Conservation (phyloP, 1,284 basidiomycete species). For the Anthracocystis walkeri region DNA sequence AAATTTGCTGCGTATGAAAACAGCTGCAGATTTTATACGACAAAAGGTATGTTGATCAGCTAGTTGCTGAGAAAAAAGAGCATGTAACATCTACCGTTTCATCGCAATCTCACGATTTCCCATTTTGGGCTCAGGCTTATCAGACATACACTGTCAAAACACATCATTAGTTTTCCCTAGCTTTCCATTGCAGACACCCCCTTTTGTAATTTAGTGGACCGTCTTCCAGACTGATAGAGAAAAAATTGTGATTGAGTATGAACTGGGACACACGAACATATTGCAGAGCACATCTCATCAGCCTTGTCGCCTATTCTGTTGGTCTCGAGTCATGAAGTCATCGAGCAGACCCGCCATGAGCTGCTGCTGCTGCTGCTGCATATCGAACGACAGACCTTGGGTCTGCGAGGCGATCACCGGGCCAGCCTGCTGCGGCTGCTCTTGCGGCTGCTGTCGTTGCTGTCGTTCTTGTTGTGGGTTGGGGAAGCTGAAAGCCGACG, state of each 20-base stretch:
- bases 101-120: conserved; percentile 3
- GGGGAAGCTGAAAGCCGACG: neutral
- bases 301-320: neutral
- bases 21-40: neutral
- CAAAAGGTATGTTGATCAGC: neutral
- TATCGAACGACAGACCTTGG: neutral
- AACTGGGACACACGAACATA: neutral
- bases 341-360: conserved; percentile 18
- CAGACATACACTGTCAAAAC: too few relatives aligned
- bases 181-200: too few relatives aligned
- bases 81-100: neutral
- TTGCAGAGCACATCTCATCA: neutral
- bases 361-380: conserved; percentile 13
- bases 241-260: neutral
- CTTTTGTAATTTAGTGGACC: too few relatives aligned
- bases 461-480: neutral
- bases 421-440: conserved; percentile 10
- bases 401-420: neutral
- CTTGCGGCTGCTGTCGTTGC: neutral
- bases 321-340: conserved; percentile 17
- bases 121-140: neutral
- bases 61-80: neutral
- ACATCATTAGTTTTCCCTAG: too few relatives aligned
- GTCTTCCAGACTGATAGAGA: neutral
- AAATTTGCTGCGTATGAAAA: neutral